Base-by-base conservation (phyloP, 2,329 filamentous ascomycete species). In the Colletotrichum sp. region DNA sequence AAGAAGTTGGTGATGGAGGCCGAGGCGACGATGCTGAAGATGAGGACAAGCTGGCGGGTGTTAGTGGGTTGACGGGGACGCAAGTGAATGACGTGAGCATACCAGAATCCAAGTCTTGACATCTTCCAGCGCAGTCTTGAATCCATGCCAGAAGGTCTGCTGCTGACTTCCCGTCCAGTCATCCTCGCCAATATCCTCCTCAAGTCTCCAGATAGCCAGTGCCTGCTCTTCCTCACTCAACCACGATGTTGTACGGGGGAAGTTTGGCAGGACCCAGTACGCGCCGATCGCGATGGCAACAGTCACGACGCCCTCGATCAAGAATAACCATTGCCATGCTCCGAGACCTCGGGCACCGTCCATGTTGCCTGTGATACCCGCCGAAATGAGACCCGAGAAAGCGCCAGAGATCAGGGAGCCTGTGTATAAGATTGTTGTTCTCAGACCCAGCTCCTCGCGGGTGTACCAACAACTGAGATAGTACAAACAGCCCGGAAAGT, bases 371-470 rank as follows among this genome's bases (percentile, higher is more conserved):
- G 90, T 91, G 69, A 95, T 93, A 8, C 93, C 91, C 0, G 90
- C 90, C 3, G 90, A 87, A 47, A 93, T 89, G 11, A 92, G 82
- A 3, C 92, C 93, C 0, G 92, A 93, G 78, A 95, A 95, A 2
- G 93, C 93, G 6, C 93, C 92, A 1, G 91, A 93, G 24, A 95
- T 88, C 33, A 95, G 85, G 0, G 91, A 91, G 0, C 93, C 93
- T 0, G 91, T 90, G 80, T 93, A 94, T 8, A 94, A 86, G 24
- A 92, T 84, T 3, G 91, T 91, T 16, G 90, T 93, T 12, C 92
- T 87, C n/a, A 93, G 83, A 12, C 89, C 90, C 3, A 94, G 85
- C 80, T 94, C 93, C 75, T 91, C 90, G 58, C 92, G 87, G 0
- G 91, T 94, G 78, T 95, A 95, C 92, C 93, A 94, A 68, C 86